Conservation (phyloP, 2,329 filamentous ascomycete species). For the Trichoderma asperellum region DNA sequence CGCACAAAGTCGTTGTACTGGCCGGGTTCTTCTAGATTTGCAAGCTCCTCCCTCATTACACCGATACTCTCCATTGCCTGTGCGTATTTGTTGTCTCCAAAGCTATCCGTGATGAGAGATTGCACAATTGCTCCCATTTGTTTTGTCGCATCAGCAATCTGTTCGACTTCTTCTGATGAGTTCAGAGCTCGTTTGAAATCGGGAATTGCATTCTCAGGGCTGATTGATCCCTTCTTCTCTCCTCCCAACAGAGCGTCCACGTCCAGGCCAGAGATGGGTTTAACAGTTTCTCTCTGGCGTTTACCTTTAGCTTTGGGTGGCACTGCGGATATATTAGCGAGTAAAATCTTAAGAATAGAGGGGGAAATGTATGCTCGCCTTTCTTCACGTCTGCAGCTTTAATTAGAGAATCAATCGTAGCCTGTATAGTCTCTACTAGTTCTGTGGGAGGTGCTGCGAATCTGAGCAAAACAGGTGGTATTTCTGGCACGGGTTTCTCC, state of each 20-base stretch:
- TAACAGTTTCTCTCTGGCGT: slow-evolving; percentile 69
- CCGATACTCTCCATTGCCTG: slow-evolving; percentile 75
- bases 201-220: slow-evolving; percentile 76
- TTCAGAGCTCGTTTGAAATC: slow-evolving; percentile 84
- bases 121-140: slow-evolving; percentile 77
- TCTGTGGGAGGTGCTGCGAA: slow-evolving; percentile 74
- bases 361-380: slow-evolving; percentile 50
- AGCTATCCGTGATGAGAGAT: slow-evolving; percentile 69
- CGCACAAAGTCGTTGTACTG: slow-evolving; percentile 76
- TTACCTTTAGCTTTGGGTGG: slow-evolving; percentile 78
- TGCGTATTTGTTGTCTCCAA: slow-evolving; percentile 75
- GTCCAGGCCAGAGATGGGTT: slow-evolving; percentile 88
- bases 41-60: slow-evolving; percentile 77
- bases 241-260: slow-evolving; percentile 77
- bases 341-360: not conserved
- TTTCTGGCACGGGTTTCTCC: slow-evolving; percentile 63
- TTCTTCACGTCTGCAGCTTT: slow-evolving; percentile 80
- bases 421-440: slow-evolving; percentile 61
- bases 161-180: slow-evolving; percentile 60
- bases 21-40: slow-evolving; percentile 72
- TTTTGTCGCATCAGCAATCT: slow-evolving; percentile 68
- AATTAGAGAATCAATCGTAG: slow-evolving; percentile 66
- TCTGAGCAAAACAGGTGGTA: slow-evolving; percentile 67
- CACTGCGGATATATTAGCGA: slow-evolving; percentile 53
- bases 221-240: slow-evolving; percentile 50